Evolutionary conservation across 148 eudicot species (phyloP), one percentile per base, ranked within the genome.

Genomic region (Salicornia ramosissima): DNA sequence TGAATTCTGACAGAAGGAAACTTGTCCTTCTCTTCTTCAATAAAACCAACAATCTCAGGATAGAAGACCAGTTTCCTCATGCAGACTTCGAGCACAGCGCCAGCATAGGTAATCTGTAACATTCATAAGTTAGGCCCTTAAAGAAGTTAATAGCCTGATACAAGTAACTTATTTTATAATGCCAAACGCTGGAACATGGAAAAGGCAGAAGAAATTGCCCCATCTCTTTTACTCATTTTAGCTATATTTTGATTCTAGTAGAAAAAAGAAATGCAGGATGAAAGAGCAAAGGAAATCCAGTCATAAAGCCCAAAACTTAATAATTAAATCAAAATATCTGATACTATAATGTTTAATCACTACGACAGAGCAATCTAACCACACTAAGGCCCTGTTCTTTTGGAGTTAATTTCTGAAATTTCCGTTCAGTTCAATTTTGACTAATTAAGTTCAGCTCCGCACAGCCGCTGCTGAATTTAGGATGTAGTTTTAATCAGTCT

Each of bases 11-110:
- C 85, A 39, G 85, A 79, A 15, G 97, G 97, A 80, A 91, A 91
- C 72, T 83, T 84, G 65, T 91, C 95, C 79, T 88, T 91, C 78
- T 88, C 95, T 78, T 88, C 95, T 82, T 91, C 95, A 25, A 91
- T 85, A 72, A 91, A 88, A 52, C 86, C 87, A 73, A 91, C 97
- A 71, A 91, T 77, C 80, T 91, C 97, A 63, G 95, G 92, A 83
- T 91, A 91, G 69, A 91, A 91, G 29, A 91, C 97, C 73, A 91
- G 82, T 69, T 91, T 91, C 78, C 97, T 88, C 97, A 91, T 88
- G 86, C 97, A 91, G 72, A 91, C 95, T 79, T 91, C 92, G 69
- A 91, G 71, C 70, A 88, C 70, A 3, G 87, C 95, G 63, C 97
- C 90, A 26, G 95, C 80, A 73, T 91, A 91, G 5, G 86, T 72